Percentiles rank a stretch among this genome's conserved stretches.
Conservation (phyloP, 2,329 filamentous ascomycete species). For the Monosporascus sp. region DNA sequence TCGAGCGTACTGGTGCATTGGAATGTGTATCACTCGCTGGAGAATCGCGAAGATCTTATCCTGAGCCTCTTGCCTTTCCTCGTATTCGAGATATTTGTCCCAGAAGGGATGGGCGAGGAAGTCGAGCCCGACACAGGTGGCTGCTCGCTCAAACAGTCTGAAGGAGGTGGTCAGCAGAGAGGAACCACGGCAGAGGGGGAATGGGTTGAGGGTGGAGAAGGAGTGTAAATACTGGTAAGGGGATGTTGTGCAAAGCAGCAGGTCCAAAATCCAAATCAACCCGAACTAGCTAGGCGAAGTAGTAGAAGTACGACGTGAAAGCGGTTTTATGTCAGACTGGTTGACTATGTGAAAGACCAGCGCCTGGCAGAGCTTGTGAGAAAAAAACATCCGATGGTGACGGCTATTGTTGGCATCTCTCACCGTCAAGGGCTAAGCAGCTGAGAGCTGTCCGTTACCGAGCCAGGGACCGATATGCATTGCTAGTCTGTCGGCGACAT, state of each 20-base stretch:
- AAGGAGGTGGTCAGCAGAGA: conserved; percentile 24
- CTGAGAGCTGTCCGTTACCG: conserved; percentile 30
- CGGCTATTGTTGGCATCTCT: conserved; percentile 63
- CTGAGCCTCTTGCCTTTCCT: conserved; percentile 79
- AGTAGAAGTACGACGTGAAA: conserved; percentile 38
- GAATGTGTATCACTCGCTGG: conserved; percentile 77
- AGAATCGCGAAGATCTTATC: conserved; percentile 85
- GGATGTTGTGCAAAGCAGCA: conserved; percentile 48
- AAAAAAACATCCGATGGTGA: conserved; percentile 51
- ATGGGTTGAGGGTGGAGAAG: conserved; percentile 33
- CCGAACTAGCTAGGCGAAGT: conserved; percentile 24
- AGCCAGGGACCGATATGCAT: conserved; percentile 21
- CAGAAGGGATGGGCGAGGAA: conserved; percentile 95
- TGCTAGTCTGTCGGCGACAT: conserved; percentile 38
- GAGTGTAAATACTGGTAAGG: conserved; percentile 59
- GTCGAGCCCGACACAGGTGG: conserved; percentile 79
- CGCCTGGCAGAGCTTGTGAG: conserved; percentile 63
- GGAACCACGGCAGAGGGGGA: conserved; percentile 18
- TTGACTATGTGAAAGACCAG: conserved; percentile 39
- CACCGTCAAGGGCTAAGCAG: conserved; percentile 53
- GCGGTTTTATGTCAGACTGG: conserved; percentile 28
- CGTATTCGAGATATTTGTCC: conserved; percentile 98
- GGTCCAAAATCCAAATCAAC: conserved; percentile 42
- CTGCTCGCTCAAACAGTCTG: conserved; percentile 90
- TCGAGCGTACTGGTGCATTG: conserved; percentile 90